Percentiles rank a stretch among this genome's conserved stretches.
phyloP scores from a whole-genome alignment of 352 stramenopile genomes.

The Thalassiosira mediterranea region DNA sequence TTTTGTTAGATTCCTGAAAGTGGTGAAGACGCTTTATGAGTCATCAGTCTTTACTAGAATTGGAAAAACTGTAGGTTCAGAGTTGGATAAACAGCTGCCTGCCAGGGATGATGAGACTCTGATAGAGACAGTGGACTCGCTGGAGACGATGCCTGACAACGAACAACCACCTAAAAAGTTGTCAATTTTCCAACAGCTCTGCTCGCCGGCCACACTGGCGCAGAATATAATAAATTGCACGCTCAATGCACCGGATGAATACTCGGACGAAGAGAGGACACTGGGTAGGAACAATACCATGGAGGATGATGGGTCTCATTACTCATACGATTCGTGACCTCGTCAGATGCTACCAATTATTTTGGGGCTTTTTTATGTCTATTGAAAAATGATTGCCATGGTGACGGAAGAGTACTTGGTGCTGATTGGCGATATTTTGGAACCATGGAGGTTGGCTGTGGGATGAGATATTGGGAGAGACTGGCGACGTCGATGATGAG shows the following conservation, averaged over 20 bases:
- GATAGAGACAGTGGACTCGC: conserved; percentile 25
- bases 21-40: conserved; percentile 81
- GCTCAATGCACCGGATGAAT: conserved; percentile 30
- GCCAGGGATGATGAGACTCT: conserved; percentile 37
- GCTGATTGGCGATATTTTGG: too few relatives aligned
- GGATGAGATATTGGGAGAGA: too few relatives aligned
- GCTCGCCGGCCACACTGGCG: too few relatives aligned
- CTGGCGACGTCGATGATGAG: too few relatives aligned
- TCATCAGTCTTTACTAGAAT: conserved; percentile 80
- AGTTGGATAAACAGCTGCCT: conserved; percentile 48
- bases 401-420: too few relatives aligned
- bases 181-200: too few relatives aligned
- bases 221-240: conserved; percentile 40
- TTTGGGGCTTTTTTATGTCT: too few relatives aligned
- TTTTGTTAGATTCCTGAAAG: conserved; percentile 82
- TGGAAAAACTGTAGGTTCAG: conserved; percentile 66
- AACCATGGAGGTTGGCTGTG: too few relatives aligned
- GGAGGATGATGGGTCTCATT: conserved; percentile 21
- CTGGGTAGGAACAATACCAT: conserved; percentile 24
- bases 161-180: too few relatives aligned
- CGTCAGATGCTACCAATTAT: too few relatives aligned
- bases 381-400: too few relatives aligned
- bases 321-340: too few relatives aligned
- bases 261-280: conserved; percentile 39
- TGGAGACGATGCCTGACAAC: conserved; percentile 43